Evolutionary conservation across 768 basidiomycete genomes (phyloP).

Genomic region (Boletus sp.): DNA sequence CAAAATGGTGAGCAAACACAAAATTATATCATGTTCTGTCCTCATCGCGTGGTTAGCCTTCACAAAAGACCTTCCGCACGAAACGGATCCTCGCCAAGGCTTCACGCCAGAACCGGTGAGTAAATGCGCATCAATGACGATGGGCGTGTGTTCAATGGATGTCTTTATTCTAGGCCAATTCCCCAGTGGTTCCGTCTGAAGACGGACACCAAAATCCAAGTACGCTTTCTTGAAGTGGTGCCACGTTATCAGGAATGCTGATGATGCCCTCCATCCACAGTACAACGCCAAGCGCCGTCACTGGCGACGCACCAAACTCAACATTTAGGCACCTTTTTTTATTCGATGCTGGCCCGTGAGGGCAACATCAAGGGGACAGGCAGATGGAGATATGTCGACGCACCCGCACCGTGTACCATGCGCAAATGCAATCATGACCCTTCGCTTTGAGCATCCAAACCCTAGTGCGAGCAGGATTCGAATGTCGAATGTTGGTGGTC

Average conservation of each 20-base stretch:
- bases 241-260: not conserved
- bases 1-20: conserved; percentile 46
- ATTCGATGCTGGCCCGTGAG: not conserved
- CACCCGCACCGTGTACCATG: conserved; percentile 26
- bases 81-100: conserved; percentile 98
- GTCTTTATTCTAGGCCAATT: conserved; percentile 64
- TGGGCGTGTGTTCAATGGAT: not conserved
- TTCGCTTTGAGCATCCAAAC: not conserved
- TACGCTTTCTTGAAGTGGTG: conserved; percentile 28
- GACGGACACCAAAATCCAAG: conserved; percentile 93
- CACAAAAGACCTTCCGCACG: conserved; percentile 97
- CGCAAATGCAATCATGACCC: conserved; percentile 21
- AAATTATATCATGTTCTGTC: not conserved
- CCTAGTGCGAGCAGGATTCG: not conserved
- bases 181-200: conserved; percentile 99
- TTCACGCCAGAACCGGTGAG: conserved; percentile 89
- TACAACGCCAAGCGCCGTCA: conserved; percentile 97
- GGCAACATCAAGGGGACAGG: conserved; percentile 4
- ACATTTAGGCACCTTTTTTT: conserved; percentile 59
- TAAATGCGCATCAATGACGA: not conserved
- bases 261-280: conserved; percentile 34
- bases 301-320: conserved; percentile 99
- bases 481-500: not conserved
- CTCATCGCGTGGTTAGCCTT: conserved; percentile 61
- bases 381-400: conserved; percentile 18